Percentiles rank a stretch among this genome's conserved stretches.
These are phyloP conservation scores for Talaromyces wortmannii DNA, from an alignment of 495 filamentous ascomycete genomes.

Conservation along the genomic window DNA sequence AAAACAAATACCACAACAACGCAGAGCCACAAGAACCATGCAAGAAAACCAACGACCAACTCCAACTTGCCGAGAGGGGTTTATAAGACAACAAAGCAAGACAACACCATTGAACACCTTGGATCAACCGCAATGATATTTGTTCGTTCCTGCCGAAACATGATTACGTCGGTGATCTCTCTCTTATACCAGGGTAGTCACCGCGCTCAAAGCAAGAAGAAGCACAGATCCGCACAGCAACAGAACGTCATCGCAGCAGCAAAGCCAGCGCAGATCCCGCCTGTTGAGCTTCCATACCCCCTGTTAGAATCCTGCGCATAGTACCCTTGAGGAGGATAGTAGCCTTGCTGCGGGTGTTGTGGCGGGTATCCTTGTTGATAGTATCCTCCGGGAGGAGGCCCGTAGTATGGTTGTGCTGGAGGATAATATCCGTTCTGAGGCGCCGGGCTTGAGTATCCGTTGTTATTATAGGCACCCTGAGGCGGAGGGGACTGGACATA, in stretches of 20 bases:
- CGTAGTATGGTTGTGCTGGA: conserved; percentile 2
- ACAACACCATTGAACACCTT: neutral
- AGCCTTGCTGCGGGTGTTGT: conserved; percentile 23
- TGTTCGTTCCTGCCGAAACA: neutral
- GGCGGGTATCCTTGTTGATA: conserved; percentile 31
- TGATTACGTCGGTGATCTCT: neutral
- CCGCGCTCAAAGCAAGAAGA: conserved; percentile 28
- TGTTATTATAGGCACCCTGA: neutral
- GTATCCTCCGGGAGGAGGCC: conserved; percentile 3
- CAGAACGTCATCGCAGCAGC: conserved; percentile 44
- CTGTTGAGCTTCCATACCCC: conserved; percentile 18
- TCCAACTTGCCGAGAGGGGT: too few relatives aligned
- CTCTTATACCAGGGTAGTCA: neutral
- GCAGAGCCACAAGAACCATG: too few relatives aligned
- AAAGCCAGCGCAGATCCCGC: conserved; percentile 40
- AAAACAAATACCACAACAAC: too few relatives aligned
- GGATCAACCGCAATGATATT: neutral
- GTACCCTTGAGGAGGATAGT: conserved; percentile 24
- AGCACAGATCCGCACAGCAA: conserved; percentile 45
- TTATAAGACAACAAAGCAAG: neutral
- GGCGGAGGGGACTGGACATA: conserved; percentile 2
- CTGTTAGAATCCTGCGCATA: conserved; percentile 25
- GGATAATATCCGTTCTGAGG: conserved; percentile 1
- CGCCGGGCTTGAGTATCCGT: conserved; percentile 3
- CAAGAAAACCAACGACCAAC: too few relatives aligned